Percentiles rank a stretch among this genome's conserved stretches.
phyloP scores from a whole-genome alignment of 768 basidiomycete species.

The Russula compacta region DNA sequence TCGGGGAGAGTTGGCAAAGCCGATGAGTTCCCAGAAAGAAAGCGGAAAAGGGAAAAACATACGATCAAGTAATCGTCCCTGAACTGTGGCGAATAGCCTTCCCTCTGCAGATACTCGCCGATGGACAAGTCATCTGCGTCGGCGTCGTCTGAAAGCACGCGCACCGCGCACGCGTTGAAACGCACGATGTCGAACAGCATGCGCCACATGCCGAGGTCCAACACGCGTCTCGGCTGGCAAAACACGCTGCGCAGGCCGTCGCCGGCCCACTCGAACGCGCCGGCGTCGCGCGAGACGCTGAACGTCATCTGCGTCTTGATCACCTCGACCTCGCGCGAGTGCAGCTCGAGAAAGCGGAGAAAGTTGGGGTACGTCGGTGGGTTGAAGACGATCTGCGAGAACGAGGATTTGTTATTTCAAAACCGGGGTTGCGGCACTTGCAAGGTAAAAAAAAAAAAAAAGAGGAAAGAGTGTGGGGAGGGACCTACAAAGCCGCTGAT shows the following conservation, averaged over 20 bases:
- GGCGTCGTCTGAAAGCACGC: slow-evolving; percentile 30
- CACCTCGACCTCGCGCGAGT: slow-evolving; percentile 36
- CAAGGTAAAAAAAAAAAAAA: neutral
- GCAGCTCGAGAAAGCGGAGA: slow-evolving; percentile 50
- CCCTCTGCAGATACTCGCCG: slow-evolving; percentile 48
- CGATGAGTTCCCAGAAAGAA: too few species aligned
- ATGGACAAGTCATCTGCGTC: slow-evolving; percentile 34
- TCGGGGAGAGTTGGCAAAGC: neutral
- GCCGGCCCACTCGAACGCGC: slow-evolving; percentile 71
- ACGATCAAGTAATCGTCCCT: slow-evolving; percentile 69
- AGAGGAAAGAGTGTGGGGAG: neutral
- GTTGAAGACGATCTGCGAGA: slow-evolving; percentile 63
- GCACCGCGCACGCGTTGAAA: slow-evolving; percentile 62
- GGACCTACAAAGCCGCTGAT: slow-evolving; percentile 1
- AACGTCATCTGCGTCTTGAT: slow-evolving; percentile 70
- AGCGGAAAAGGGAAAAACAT: slow-evolving; percentile 23
- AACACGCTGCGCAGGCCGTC: slow-evolving; percentile 53
- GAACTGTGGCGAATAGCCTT: slow-evolving; percentile 61
- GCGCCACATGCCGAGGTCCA: slow-evolving; percentile 61
- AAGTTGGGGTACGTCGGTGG: slow-evolving; percentile 74
- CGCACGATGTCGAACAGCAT: slow-evolving; percentile 62
- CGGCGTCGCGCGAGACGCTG: slow-evolving; percentile 61
- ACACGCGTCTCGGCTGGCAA: slow-evolving; percentile 51
- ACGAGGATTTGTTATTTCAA: neutral
- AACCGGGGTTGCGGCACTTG: too few species aligned